A percentile compares a stretch with the other conserved stretches of the same genome.
These are phyloP conservation scores for Volvox africanus DNA, from an alignment of 139 green algal species.

Conservation along the genomic window DNA sequence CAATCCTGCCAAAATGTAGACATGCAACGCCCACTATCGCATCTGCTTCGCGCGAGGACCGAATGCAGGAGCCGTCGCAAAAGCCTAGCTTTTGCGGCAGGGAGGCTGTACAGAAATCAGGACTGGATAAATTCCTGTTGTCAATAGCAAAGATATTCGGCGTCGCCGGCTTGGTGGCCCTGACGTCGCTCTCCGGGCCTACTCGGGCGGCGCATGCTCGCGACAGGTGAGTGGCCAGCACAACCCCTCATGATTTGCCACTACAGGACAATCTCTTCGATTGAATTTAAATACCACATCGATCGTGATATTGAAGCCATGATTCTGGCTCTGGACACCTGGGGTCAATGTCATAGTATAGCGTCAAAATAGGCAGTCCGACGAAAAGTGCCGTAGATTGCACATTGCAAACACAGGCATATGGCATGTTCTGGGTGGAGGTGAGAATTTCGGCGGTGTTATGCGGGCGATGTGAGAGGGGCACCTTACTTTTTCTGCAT, in stretches of 20 bases:
- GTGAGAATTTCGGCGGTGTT: no score
- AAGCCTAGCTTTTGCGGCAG: background rate
- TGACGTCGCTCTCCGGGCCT: slow-evolving; percentile 15
- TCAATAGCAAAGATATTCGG: background rate
- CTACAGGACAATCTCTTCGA: background rate
- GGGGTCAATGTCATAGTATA: no score
- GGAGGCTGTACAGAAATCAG: background rate
- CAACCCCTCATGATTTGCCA: no score
- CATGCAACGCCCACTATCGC: background rate
- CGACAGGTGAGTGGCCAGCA: slow-evolving; percentile 8
- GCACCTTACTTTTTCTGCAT: background rate
- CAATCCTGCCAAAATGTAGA: background rate
- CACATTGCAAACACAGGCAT: no score
- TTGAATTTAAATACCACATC: no score
- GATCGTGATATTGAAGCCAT: no score
- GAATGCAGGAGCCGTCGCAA: background rate
- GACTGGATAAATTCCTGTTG: background rate
- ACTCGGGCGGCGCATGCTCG: slow-evolving; percentile 30
- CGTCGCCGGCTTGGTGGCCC: background rate
- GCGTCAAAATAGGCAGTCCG: no score
- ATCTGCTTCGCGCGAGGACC: slow-evolving; percentile 14
- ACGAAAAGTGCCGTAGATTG: no score
- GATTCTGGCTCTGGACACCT: no score
- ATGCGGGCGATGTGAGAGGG: no score
- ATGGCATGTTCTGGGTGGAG: no score